Conservation (phyloP, 1,284 basidiomycete species). For the Takashimella koratensis region DNA sequence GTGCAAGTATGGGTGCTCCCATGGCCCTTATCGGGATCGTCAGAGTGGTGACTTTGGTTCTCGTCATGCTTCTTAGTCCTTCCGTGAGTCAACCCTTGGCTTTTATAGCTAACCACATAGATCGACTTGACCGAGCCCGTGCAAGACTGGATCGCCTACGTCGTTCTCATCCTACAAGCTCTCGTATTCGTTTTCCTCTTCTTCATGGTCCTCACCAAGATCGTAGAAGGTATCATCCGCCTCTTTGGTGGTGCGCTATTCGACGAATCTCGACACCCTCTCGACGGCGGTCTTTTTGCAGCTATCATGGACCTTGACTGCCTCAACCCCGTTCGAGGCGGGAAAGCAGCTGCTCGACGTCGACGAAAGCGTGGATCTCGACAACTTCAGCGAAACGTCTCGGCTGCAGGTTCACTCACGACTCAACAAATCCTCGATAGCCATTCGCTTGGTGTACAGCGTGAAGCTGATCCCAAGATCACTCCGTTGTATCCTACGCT, state of each 20-base stretch:
- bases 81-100: constrained; percentile 58
- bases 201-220: constrained; percentile 77
- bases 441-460: constrained; percentile 39
- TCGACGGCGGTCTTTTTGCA: constrained; percentile 81
- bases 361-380: constrained; percentile 40
- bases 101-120: constrained; percentile 50
- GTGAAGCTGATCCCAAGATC: constrained; percentile 7
- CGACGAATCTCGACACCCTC: constrained; percentile 71
- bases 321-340: constrained; percentile 68
- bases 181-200: constrained; percentile 76
- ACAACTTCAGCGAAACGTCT: constrained; percentile 42
- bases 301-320: constrained; percentile 53
- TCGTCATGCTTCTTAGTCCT: constrained; percentile 82
- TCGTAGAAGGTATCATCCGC: constrained; percentile 75
- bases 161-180: constrained; percentile 80
- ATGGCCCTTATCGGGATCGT: constrained; percentile 88
- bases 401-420: constrained; percentile 40
- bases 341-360: constrained; percentile 58
- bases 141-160: constrained; percentile 87
- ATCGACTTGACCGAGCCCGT: constrained; percentile 72
- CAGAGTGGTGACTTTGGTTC: constrained; percentile 80
- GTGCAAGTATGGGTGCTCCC: constrained; percentile 90
- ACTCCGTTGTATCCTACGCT: constrained; percentile 3
- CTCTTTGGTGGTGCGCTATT: constrained; percentile 77
- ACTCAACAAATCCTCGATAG: constrained; percentile 50